Evolutionary conservation across 176 grass and related monocot genomes (phyloP).

Genomic region (Oryza meyeriana): DNA sequence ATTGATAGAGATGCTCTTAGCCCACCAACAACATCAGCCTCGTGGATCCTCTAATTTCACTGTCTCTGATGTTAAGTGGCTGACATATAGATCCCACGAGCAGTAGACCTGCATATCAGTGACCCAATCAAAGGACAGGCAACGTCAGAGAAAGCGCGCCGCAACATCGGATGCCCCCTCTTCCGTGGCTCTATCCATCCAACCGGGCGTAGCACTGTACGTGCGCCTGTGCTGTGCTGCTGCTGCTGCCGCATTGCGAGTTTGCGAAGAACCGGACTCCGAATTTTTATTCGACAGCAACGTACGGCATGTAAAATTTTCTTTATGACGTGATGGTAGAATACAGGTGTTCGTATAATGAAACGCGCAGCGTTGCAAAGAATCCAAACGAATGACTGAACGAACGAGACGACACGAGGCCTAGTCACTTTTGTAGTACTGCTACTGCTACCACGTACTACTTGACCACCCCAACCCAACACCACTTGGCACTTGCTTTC

Average conservation of each 20-base stretch:
- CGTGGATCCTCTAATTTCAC: too few relatives aligned
- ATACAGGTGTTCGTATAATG: neutral
- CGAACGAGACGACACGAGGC: neutral
- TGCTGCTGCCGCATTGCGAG: neutral
- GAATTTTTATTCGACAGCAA: neutral
- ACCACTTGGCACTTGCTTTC: neutral
- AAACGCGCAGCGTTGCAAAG: neutral
- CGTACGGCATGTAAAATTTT: neutral
- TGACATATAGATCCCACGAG: too few relatives aligned
- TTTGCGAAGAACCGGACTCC: neutral
- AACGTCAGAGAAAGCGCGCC: too few relatives aligned
- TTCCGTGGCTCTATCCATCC: neutral
- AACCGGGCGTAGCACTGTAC: neutral
- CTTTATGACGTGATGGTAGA: neutral
- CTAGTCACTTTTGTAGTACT: neutral
- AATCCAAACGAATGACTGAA: conserved; percentile 18
- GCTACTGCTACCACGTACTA: too few relatives aligned
- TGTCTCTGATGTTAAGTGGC: too few relatives aligned
- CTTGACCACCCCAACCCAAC: neutral
- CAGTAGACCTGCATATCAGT: too few relatives aligned
- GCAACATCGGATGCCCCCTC: conserved; percentile 11
- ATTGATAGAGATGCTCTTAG: too few relatives aligned
- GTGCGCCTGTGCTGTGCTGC: neutral
- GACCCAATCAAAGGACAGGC: too few relatives aligned
- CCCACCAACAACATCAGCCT: too few relatives aligned